Conservation (phyloP, 768 basidiomycete genomes). For the Boletus barrowsii region DNA sequence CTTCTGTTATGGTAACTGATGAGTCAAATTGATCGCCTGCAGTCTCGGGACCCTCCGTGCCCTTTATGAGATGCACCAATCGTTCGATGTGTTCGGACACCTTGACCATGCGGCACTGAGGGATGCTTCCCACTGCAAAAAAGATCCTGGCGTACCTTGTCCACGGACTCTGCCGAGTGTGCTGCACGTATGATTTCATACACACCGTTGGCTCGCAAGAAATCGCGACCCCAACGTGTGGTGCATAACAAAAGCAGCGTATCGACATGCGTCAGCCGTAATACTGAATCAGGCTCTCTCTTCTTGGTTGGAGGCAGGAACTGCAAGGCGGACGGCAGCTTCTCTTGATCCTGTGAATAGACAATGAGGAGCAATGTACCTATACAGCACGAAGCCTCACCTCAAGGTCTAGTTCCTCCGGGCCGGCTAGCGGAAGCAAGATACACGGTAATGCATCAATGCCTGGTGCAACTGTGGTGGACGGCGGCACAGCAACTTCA, state of each 20-base stretch:
- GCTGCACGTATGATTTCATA: constrained; percentile 80
- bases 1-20: constrained; percentile 16
- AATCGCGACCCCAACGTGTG: constrained; percentile 84
- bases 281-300: constrained; percentile 72
- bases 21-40: constrained; percentile 36
- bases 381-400: constrained; percentile 37
- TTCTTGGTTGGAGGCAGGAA: constrained; percentile 83
- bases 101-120: constrained; percentile 35
- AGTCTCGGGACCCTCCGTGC: constrained; percentile 62
- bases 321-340: constrained; percentile 78
- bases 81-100: constrained; percentile 86
- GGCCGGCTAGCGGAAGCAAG: constrained; percentile 87
- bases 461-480: constrained; percentile 60
- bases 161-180: constrained; percentile 77
- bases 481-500: constrained; percentile 54
- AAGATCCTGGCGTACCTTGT: constrained; percentile 50
- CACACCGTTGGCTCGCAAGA: constrained; percentile 73
- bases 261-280: constrained; percentile 86
- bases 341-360: constrained; percentile 76
- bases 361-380: not conserved
- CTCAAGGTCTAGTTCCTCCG: constrained; percentile 93
- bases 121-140: not conserved
- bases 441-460: constrained; percentile 84
- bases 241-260: constrained; percentile 86
- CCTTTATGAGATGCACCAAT: constrained; percentile 81